These are phyloP conservation scores for Fomitopsis serialis DNA, from an alignment of 768 basidiomycete genomes.

Conservation along the genomic window DNA sequence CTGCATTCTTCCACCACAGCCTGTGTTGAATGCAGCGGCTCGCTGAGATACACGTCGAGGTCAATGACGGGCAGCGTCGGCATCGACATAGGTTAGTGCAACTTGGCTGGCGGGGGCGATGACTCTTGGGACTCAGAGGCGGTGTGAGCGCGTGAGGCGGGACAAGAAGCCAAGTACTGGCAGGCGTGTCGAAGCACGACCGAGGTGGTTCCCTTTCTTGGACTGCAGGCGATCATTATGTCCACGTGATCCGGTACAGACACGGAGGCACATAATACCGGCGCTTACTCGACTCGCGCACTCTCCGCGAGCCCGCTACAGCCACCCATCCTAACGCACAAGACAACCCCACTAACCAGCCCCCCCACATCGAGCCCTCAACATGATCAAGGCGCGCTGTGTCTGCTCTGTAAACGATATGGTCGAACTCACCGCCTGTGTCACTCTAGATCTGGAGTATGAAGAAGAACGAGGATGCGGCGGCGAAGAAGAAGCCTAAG, in stretches of 20 bases:
- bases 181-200: not conserved
- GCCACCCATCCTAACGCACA: not conserved
- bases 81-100: slow-evolving; percentile 24
- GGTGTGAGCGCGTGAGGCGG: no score
- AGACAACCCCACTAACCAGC: no score
- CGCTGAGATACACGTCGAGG: slow-evolving; percentile 63
- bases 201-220: not conserved
- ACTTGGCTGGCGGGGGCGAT: not conserved
- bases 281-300: no score
- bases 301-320: not conserved
- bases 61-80: slow-evolving; percentile 68
- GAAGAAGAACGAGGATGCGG: slow-evolving; percentile 99
- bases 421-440: no score
- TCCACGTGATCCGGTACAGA: not conserved
- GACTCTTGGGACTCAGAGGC: not conserved
- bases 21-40: slow-evolving; percentile 37
- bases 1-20: slow-evolving; percentile 55
- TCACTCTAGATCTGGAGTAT: slow-evolving; percentile 87
- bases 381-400: slow-evolving; percentile 40
- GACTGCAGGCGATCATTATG: not conserved
- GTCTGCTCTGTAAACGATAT: no score
- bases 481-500: slow-evolving; percentile 97
- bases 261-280: no score
- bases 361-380: no score
- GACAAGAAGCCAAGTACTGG: no score